Base-by-base conservation (phyloP, 352 stramenopile genomes). In the Phytophthora sp. region DNA sequence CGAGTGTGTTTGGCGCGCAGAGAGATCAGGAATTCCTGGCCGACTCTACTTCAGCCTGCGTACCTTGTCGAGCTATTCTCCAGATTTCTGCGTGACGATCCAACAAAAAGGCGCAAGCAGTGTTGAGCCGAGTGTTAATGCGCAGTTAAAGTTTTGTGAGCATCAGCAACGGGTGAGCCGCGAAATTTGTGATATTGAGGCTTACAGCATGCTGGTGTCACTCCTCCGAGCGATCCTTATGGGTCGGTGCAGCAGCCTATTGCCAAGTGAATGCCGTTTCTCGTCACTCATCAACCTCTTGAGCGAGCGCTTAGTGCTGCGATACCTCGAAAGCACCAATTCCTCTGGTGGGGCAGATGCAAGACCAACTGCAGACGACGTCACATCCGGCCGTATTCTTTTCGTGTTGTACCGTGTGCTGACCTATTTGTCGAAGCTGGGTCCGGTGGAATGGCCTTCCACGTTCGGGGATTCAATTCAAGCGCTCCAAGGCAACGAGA, bases 31-130 rank as follows among this genome's bases (percentile, higher is more conserved):
- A 27, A 17, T 45, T 7, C 35, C 54, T 18, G 58, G 60, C 9
- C 20, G 45, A 5, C 26, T 81, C 20, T 82, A 74, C 62, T 79
- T 83, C 30, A 60, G 15, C 31, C 10, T 73, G 37, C 54, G 64
- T 23, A 45, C 32, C 28, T 18, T 28, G 18, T 70, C 62, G 26
- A 58, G 23, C 24, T 59, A 62, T 12, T 27, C 50, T 1, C 60
- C 64, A 10, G 20, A 69, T 8, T 83, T 82, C 38, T 74, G 68
- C 13, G 54, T 79, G 7, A 17, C 35, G n/a, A 46, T 13, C 37
- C 39, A 8, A 10, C n/a, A 53, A 17, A 42, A 37, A 13, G 35
- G 43, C 7, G 1, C 0, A 3, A 31, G 35, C 5, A 66, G 23
- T 42, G 37, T 12, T 17, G 37, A 50, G 28, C 35, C 18, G 46